Base-by-base conservation (phyloP, 2,329 filamentous ascomycete species). In the Alternaria arbusti region DNA sequence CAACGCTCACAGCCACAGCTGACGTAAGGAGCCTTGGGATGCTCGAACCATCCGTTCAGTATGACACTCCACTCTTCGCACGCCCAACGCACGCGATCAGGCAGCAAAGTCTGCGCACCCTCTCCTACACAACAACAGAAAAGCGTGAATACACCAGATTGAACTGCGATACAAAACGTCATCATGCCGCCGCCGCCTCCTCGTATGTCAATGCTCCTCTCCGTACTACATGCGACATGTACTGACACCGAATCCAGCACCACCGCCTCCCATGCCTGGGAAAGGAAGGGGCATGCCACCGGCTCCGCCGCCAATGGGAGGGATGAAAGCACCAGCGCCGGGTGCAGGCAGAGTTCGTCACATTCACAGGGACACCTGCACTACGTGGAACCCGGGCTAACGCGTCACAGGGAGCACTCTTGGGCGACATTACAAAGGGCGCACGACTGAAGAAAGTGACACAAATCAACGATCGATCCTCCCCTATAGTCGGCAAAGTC, bases 401-500 rank as follows among this genome's bases (percentile, higher is more conserved):
- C 70, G 57, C 51, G 52, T 26, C 54, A 63, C 58, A 98, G 95
- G 91, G 91, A 72, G 94, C 95, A 58, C 86, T 99, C 36, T 87
- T 98, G 47, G 87, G 89, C 75, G 95, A 98, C 80, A 99, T 99
- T 72, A 84, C 85, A 70, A 97, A 96, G 80, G 96, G 95, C 68
- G 86, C 83, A 70, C 83, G 84, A 65, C 85, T 98, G 63, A 97
- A 91, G 82, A 97, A 97, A 81, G 86, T 84, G 59, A 77, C 93
- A 30, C 90, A 93, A 59, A 92, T 94, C 70, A 97, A 98, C 81
- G 95, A 98, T 80, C 90, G 95, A 80, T 97, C 94, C 22, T 93
- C 93, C 8, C 95, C 95, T 1, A 73, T 87, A 54, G 79, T 97
- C 60, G 86, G 81, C 64, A 88, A 86, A 59, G 74, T 84, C 54